Percentiles rank a stretch among this genome's conserved stretches.
Evolutionary conservation across 305 asterid genomes (phyloP).

Genomic region (Fraxinus nigra): DNA sequence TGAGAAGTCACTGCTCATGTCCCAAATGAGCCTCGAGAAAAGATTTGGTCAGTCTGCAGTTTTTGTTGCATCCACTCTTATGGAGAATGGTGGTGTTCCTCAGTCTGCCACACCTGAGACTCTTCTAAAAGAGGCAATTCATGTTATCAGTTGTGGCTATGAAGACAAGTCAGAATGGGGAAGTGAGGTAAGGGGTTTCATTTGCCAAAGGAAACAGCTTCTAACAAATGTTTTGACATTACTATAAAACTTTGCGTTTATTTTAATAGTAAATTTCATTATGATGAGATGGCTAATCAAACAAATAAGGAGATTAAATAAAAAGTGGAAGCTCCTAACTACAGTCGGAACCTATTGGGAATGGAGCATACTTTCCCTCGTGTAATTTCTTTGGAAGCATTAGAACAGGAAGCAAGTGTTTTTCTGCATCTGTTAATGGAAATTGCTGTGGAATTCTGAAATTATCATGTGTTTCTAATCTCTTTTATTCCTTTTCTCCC

Average conservation of each 20-base stretch:
- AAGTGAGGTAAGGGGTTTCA: constrained; percentile 46
- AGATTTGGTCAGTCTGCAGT: constrained; percentile 74
- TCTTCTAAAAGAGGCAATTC: constrained; percentile 79
- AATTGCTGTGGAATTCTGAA: not conserved
- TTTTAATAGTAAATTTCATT: not conserved
- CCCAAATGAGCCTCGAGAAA: constrained; percentile 71
- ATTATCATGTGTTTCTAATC: not conserved
- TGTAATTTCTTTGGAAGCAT: not conserved
- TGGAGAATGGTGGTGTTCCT: constrained; percentile 83
- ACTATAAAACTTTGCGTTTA: not conserved
- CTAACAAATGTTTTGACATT: not conserved
- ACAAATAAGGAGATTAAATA: not conserved
- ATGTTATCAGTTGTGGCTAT: constrained; percentile 85
- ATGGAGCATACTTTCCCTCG: not conserved
- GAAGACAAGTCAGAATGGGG: constrained; percentile 91
- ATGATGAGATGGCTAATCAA: not conserved
- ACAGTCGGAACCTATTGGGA: not conserved
- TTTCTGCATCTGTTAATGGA: not conserved
- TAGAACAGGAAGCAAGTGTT: not conserved
- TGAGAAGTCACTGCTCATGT: constrained; percentile 64
- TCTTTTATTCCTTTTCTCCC: not conserved
- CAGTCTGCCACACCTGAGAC: constrained; percentile 55
- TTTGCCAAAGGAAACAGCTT: not conserved
- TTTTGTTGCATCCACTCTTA: constrained; percentile 72
- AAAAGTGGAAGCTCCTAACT: not conserved